phyloP scores from a whole-genome alignment of 768 basidiomycete genomes.

The Boletellus ananiceps region DNA sequence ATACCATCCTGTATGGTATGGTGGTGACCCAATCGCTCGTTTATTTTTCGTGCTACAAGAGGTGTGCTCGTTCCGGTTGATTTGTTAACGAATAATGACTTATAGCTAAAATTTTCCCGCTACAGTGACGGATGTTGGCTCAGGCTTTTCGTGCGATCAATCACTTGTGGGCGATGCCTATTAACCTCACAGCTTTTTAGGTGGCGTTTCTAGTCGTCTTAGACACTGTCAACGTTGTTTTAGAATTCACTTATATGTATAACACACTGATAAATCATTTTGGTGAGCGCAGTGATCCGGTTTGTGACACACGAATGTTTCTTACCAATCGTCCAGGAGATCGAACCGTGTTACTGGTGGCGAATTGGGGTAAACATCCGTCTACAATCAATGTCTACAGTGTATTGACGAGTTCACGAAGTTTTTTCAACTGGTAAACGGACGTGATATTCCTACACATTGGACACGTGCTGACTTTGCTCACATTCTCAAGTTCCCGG shows the following conservation, averaged over 20 bases:
- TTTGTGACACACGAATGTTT: neutral
- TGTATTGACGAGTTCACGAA: conserved; percentile 2
- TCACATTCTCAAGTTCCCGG: conserved; percentile 11
- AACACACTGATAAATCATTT: conserved; percentile 23
- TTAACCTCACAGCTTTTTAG: conserved; percentile 4
- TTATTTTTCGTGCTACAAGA: conserved; percentile 27
- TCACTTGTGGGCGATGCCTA: neutral
- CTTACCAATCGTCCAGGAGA: conserved; percentile 12
- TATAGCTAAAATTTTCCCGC: neutral
- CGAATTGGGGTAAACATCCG: conserved; percentile 21
- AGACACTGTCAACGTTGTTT: conserved; percentile 23
- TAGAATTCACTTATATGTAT: conserved; percentile 26
- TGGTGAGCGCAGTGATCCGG: conserved; percentile 9
- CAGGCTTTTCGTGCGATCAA: conserved; percentile 20
- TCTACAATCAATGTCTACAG: neutral
- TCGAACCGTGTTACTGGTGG: conserved; percentile 2
- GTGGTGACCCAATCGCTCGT: conserved; percentile 33
- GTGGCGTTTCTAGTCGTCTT: conserved; percentile 18
- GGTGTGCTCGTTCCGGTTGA: conserved; percentile 7
- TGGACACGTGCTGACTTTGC: neutral
- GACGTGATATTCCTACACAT: neutral
- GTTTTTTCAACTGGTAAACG: conserved; percentile 28
- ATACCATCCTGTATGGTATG: conserved; percentile 33
- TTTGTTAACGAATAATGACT: neutral
- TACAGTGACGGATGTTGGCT: conserved; percentile 20